Evolutionary conservation across 495 filamentous ascomycete genomes (phyloP).

Genomic region (Hyaloscypha hepaticicola): DNA sequence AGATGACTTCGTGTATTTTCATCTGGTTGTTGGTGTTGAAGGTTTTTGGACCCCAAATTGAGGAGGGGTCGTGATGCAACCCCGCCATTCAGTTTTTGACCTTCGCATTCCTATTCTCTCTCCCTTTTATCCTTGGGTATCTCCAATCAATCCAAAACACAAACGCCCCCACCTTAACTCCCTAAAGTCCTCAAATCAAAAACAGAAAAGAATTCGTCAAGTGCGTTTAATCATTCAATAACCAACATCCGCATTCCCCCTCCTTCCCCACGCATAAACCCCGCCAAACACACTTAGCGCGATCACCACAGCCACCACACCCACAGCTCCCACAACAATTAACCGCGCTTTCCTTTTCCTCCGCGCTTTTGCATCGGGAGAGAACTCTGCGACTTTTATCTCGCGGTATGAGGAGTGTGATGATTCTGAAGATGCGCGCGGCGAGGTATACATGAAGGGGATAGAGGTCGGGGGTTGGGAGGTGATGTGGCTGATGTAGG

Average conservation of each 20-base stretch:
- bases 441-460: neutral
- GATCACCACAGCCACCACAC: neutral
- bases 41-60: too few relatives aligned
- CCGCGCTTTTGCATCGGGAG: too few relatives aligned
- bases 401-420: neutral
- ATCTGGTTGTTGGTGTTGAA: too few relatives aligned
- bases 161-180: too few relatives aligned
- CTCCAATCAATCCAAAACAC: neutral
- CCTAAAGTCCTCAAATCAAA: neutral
- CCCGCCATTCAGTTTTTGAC: too few relatives aligned
- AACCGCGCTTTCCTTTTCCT: neutral
- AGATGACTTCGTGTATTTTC: too few relatives aligned
- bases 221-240: neutral
- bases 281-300: conserved; percentile 9
- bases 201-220: neutral
- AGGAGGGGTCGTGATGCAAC: too few relatives aligned
- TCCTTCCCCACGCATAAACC: conserved; percentile 15
- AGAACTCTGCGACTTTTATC: neutral
- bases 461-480: neutral
- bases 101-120: neutral
- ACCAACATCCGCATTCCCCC: neutral
- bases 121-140: neutral
- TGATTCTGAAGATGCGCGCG: neutral
- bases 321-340: neutral
- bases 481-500: neutral